Evolutionary conservation across 2,329 filamentous ascomycete genomes (phyloP), one percentile per base, ranked within the genome.

Genomic region (Coniosporium tulheliwenetii): DNA sequence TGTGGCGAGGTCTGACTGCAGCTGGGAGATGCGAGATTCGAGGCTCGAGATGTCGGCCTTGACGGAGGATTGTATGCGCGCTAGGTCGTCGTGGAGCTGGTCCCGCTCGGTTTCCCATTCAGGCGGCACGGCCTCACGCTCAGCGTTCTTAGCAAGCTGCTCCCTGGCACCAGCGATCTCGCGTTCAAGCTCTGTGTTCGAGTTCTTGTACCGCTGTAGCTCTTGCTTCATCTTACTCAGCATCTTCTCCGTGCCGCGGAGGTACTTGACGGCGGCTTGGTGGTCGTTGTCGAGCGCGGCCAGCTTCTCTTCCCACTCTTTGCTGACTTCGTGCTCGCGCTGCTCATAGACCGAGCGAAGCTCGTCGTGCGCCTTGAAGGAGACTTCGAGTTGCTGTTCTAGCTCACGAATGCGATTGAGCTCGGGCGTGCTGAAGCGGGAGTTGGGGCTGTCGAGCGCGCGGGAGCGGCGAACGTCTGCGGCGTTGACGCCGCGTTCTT

Each of bases 211-310:
- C 43, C 86, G 84, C 41, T 81, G 72, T n/a, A 98, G 70, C 63
- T 98, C 91, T 53, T 95, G 86, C 66, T 96, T 96, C 71, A 98
- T 89, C 60, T 93, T 89, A 62, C 91, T 87, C 38, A 98, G 75
- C 86, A 98, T 95, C 72, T 95, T 96, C 63, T 98, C 91, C 1
- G 91, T 96, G 43, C 91, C 91, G 62, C 94, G 93, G 50, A 98
- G 85, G 55, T 98, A 98, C 61, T 95, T 91, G 39, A 96, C 87
- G 12, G 91, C 89, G 35, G 91, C 94, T 60, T 95, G 86, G 58
- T 98, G 95, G 59, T 98, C 91, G 56, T 87, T 93, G 62, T 96
- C 87, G 30, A 98, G 76, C 56, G 94, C 87, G 44, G 85, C 76
- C 40, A 98, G 71, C 60, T 95, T 95, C 58, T 95, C 87, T 46